A percentile compares a stretch with the other conserved stretches of the same genome.
Evolutionary conservation across 352 stramenopile genomes (phyloP).

Genomic region (Plasmopara viticola): DNA sequence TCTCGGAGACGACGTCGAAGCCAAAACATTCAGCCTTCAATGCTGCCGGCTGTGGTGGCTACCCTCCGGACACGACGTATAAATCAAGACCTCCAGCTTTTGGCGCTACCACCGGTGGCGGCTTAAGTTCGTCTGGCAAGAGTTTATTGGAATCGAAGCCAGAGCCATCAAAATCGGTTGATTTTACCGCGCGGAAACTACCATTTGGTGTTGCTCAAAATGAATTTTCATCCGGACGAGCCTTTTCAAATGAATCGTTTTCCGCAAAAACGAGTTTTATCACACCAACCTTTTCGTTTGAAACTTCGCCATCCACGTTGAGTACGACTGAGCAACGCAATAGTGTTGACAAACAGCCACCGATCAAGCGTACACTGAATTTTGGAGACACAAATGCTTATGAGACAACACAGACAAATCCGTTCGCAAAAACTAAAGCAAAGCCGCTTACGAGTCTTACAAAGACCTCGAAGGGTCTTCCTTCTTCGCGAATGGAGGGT

Average conservation of each 20-base stretch:
- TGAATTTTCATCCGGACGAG: slow-evolving; percentile 14
- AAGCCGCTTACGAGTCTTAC: background rate
- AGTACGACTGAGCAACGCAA: slow-evolving; percentile 8
- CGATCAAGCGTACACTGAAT: slow-evolving; percentile 27
- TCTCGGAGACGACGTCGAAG: slow-evolving; percentile 36
- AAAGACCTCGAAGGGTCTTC: slow-evolving; percentile 13
- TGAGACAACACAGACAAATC: slow-evolving; percentile 10
- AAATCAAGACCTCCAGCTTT: slow-evolving; percentile 27
- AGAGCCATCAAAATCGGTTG: slow-evolving; percentile 1
- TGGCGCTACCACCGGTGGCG: slow-evolving; percentile 19
- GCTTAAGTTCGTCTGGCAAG: slow-evolving; percentile 24
- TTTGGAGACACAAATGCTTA: slow-evolving; percentile 22
- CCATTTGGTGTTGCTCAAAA: background rate
- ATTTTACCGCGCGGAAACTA: slow-evolving; percentile 2
- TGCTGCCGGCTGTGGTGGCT: slow-evolving; percentile 11
- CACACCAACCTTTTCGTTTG: slow-evolving; percentile 28
- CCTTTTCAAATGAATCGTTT: slow-evolving; percentile 3
- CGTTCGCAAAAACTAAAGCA: slow-evolving; percentile 6
- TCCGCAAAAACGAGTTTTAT: slow-evolving; percentile 8
- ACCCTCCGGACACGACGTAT: slow-evolving; percentile 30
- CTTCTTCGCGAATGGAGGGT: slow-evolving; percentile 44
- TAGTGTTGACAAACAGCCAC: slow-evolving; percentile 6
- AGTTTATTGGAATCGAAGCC: slow-evolving; percentile 19
- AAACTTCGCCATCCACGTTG: slow-evolving; percentile 12
- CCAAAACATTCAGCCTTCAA: slow-evolving; percentile 26